Evolutionary conservation across 805 yeast species (phyloP), one percentile per base, ranked within the genome.

Genomic region (Candida pseudofarinosa): DNA sequence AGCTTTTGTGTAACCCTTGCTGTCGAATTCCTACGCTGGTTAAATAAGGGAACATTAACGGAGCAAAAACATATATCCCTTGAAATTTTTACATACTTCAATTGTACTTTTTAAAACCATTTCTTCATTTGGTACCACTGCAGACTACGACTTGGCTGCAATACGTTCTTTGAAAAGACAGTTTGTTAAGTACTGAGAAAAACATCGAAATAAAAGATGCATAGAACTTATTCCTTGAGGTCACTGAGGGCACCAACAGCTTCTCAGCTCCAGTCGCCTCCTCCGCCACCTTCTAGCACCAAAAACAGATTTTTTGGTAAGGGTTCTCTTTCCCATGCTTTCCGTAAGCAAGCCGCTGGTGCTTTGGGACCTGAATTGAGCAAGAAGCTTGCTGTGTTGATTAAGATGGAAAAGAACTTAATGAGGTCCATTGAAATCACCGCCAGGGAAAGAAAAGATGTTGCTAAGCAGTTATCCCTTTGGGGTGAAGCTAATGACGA

Each of bases 401-500:
- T 93, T 64, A 93, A 91, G 79, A 86, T 89, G 78, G 99, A 91
- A 76, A 93, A 93, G 79, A 86, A 87, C 67, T 85, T 91, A 51
- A 84, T 90, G 86, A 84, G 97, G 69, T 82, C 96, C 49, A 77
- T 93, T 59, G 98, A 93, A 74, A 76, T 88, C 52, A 90, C 88
- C 46, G 88, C 97, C 55, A 80, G 85, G 59, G 98, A 93, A 76
- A 83, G 97, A 67, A 83, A 90, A 66, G 90, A 85, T 59, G 97
- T 90, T 55, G 99, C 98, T 58, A 90, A 89, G 76, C 98, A 91
- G 76, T 80, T 91, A 65, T 89, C 97, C 30, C 67, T 84, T 54
- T 91, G 99, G 99, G 99, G 99, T 73, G 96, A 87, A 67, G 95
- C 85, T 63, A 89, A 90, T 63, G 98, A 91, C 65, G 98, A 91